Evolutionary conservation across 2,329 filamentous ascomycete genomes (phyloP).

Genomic region (Fusarium beomiforme): DNA sequence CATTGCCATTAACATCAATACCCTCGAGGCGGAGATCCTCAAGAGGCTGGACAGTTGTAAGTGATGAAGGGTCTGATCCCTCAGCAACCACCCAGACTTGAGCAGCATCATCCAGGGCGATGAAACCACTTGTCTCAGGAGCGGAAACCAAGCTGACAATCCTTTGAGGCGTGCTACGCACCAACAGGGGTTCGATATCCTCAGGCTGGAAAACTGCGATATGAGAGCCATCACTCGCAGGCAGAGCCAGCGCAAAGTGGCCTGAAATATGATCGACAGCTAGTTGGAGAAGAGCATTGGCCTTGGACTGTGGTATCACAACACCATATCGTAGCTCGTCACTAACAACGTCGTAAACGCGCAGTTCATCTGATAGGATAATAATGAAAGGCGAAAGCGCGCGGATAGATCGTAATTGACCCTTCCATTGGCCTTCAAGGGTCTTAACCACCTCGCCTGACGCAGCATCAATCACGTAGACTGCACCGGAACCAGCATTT

Average conservation of each 20-base stretch:
- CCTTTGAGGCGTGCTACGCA: slow-evolving; percentile 64
- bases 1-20: slow-evolving; percentile 42
- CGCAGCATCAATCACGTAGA: slow-evolving; percentile 81
- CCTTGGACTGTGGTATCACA: slow-evolving; percentile 58
- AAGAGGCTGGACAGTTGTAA: slow-evolving; percentile 64
- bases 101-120: slow-evolving; percentile 79
- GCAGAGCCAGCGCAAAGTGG: slow-evolving; percentile 73
- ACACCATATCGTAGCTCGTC: slow-evolving; percentile 78
- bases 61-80: slow-evolving; percentile 63
- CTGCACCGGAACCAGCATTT: slow-evolving; percentile 64
- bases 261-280: slow-evolving; percentile 74
- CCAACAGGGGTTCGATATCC: slow-evolving; percentile 66
- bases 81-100: slow-evolving; percentile 73
- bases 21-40: slow-evolving; percentile 63
- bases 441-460: slow-evolving; percentile 73
- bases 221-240: slow-evolving; percentile 58
- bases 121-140: slow-evolving; percentile 73
- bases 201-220: slow-evolving; percentile 75
- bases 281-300: slow-evolving; percentile 67
- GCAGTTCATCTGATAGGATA: slow-evolving; percentile 76
- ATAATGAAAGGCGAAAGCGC: slow-evolving; percentile 81
- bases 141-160: slow-evolving; percentile 75
- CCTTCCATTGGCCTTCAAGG: slow-evolving; percentile 73
- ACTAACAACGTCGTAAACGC: slow-evolving; percentile 85
- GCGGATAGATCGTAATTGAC: slow-evolving; percentile 72